Conservation (phyloP, 1,139 yeast genomes). For the Yamadazyma friedrichii region DNA sequence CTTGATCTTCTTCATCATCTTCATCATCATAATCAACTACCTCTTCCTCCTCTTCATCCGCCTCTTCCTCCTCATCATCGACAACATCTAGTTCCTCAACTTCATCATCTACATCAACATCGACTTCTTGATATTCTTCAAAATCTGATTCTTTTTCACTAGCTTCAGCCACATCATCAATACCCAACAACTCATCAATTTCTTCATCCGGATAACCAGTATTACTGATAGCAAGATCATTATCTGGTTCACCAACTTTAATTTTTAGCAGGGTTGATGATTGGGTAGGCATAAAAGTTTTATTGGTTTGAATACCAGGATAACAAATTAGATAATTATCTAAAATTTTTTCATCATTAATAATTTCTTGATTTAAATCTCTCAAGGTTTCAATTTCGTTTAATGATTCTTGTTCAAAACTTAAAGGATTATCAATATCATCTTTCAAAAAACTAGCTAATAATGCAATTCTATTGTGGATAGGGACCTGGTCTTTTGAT, state of each 20-base stretch:
- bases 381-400: conserved; percentile 40
- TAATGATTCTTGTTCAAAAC: conserved; percentile 52
- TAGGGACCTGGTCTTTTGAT: background rate
- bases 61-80: conserved; percentile 14
- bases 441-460: conserved; percentile 59
- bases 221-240: background rate
- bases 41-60: conserved; percentile 6
- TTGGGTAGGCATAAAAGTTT: conserved; percentile 3
- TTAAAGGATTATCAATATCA: conserved; percentile 60
- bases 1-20: conserved; percentile 5
- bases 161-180: conserved; percentile 10
- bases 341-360: conserved; percentile 12
- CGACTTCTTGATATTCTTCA: conserved; percentile 13
- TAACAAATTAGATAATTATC: conserved; percentile 28
- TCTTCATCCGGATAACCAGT: conserved; percentile 2
- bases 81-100: conserved; percentile 16
- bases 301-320: conserved; percentile 25
- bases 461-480: conserved; percentile 51
- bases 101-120: conserved; percentile 15
- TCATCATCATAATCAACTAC: conserved; percentile 8
- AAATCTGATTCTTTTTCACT: conserved; percentile 13
- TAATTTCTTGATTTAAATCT: conserved; percentile 21
- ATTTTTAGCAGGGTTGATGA: conserved; percentile 2
- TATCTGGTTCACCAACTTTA: conserved; percentile 3
- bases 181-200: conserved; percentile 4